These are phyloP conservation scores for Scopulariopsis brevicaulis DNA, from an alignment of 2,329 filamentous ascomycete genomes.

Conservation along the genomic window DNA sequence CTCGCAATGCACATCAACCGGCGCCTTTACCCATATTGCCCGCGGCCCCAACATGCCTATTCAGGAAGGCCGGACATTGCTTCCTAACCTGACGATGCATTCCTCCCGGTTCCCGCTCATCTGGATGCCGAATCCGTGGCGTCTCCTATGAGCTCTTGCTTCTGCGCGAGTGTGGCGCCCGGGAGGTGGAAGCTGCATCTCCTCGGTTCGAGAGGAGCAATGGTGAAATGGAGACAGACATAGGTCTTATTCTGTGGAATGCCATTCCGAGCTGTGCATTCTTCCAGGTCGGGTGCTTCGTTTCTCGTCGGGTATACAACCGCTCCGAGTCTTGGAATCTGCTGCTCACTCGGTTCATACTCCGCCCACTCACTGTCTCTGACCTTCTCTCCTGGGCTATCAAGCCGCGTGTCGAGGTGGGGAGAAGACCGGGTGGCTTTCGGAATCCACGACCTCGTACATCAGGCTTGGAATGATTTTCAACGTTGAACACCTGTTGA, in stretches of 20 bases:
- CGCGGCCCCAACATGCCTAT: not conserved
- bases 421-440: too few relatives aligned
- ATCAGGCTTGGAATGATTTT: too few relatives aligned
- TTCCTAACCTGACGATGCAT: not conserved
- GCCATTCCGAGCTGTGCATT: not conserved
- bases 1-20: slow-evolving; percentile 1
- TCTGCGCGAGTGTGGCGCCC: not conserved
- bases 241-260: not conserved
- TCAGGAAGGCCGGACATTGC: not conserved
- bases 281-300: not conserved
- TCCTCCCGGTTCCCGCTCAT: not conserved
- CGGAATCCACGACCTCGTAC: too few relatives aligned
- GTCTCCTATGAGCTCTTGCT: not conserved
- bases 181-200: not conserved
- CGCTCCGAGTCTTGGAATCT: not conserved
- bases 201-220: not conserved
- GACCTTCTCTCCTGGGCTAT: not conserved
- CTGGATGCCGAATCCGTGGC: not conserved
- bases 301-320: not conserved
- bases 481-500: too few relatives aligned
- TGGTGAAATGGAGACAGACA: not conserved
- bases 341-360: not conserved
- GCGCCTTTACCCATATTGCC: slow-evolving; percentile 1
- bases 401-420: too few relatives aligned
- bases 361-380: not conserved